A percentile compares a stretch with the other conserved stretches of the same genome.
These are phyloP conservation scores for Rhizodiscina lignyota DNA, from an alignment of 495 filamentous ascomycete genomes.

Conservation along the genomic window DNA sequence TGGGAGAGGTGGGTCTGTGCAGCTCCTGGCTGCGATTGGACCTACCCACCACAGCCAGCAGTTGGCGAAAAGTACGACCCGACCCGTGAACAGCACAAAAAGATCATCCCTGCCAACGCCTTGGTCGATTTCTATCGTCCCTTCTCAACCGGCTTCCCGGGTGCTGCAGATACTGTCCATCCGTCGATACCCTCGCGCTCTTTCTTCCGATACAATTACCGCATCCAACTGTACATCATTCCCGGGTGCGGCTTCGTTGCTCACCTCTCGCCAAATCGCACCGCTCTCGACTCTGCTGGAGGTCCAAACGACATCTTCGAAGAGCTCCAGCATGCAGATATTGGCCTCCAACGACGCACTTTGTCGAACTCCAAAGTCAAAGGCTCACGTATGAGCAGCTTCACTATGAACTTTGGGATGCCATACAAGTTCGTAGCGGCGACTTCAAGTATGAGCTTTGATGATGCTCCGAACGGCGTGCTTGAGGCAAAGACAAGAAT, in stretches of 20 bases:
- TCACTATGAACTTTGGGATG: conserved; percentile 59
- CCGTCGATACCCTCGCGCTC: too few species aligned
- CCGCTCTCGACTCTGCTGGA: conserved; percentile 27
- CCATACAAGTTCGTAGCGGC: conserved; percentile 68
- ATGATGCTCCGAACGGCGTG: conserved; percentile 39
- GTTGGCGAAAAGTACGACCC: neutral
- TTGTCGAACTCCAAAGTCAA: conserved; percentile 6
- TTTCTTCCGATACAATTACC: conserved; percentile 1
- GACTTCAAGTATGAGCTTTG: conserved; percentile 45
- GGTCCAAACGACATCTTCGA: conserved; percentile 51
- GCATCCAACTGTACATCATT: conserved; percentile 11
- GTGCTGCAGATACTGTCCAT: conserved; percentile 4
- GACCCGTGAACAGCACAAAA: conserved; percentile 20
- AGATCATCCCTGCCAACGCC: conserved; percentile 19
- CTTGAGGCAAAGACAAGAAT: conserved; percentile 40
- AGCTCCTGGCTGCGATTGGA: conserved; percentile 31
- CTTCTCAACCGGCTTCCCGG: conserved; percentile 5
- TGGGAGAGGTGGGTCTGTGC: conserved; percentile 54
- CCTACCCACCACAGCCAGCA: too few species aligned
- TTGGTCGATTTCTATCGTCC: conserved; percentile 21
- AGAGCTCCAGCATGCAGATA: conserved; percentile 37
- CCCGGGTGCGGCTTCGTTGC: conserved; percentile 39
- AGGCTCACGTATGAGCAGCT: conserved; percentile 31
- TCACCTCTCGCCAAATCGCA: conserved; percentile 39
- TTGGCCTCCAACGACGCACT: conserved; percentile 41